Base-by-base conservation (phyloP, 768 basidiomycete genomes). In the Boletus edulis region DNA sequence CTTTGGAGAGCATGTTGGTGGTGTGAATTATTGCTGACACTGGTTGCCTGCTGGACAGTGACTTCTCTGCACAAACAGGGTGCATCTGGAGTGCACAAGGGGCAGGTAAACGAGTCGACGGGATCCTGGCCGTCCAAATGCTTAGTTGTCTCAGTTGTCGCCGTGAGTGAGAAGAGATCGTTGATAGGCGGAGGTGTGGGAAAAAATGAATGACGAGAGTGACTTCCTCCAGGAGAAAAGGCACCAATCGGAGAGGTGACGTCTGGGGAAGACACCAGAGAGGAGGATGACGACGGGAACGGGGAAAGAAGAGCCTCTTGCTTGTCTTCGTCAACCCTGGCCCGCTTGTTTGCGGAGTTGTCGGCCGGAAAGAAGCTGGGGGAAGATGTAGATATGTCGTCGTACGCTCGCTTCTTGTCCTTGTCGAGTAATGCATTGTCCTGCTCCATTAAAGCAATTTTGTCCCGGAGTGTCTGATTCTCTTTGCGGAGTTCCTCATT, bases 1-100 rank as follows among this genome's bases (percentile, higher is more conserved):
- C 51, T 53, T 45, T 44, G 66, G 38, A 56, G 49, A 41, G 60
- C 13, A 42, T 58, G 22, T 22, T 22, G 54, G n/a, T 52, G 62
- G 15, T 54, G 47, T 17, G 49, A 31, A 51, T 50, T 44, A 15
- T 37, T 51, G 43, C 13, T 42, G 35, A 61, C 51, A 27, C 66
- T 69, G 13, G 69, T 66, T 29, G 72, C 72, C 48, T 81, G 76
- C 57, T 83, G 80, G 39, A 78, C 62, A 39, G 79, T 78, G 42
- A 87, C 74, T 66, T 90, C 88, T 51, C 83, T 81, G 69, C 92
- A 95, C 41, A 94, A 81, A 64, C 93, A 95, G 39, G 84, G 80
- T 15, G 80, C 80, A 55, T 78, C 78, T 42, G 84, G 82, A 54
- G 73, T 81, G 67, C 93, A 94, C 69, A 92, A 83, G 3, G 90